phyloP scores from a whole-genome alignment of 2,329 filamentous ascomycete genomes.

The Chalaropsis thielavioides region DNA sequence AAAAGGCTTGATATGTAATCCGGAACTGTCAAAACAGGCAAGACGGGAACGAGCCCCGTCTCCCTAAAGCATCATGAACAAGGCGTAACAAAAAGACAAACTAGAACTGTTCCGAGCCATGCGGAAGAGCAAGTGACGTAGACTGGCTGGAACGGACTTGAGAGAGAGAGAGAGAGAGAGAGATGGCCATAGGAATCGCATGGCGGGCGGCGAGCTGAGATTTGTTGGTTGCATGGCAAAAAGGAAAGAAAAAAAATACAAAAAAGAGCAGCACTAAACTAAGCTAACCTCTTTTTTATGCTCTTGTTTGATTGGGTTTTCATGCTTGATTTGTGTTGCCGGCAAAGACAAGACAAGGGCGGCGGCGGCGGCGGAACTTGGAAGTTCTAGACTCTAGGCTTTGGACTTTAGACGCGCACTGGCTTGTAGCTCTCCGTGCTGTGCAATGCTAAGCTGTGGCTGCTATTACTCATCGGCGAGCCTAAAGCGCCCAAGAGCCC shows the following conservation, averaged over 20 bases:
- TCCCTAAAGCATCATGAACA: neutral
- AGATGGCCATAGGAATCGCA: no score
- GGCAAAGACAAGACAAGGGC: no score
- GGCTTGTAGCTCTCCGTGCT: no score
- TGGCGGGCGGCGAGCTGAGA: no score
- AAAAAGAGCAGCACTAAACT: no score
- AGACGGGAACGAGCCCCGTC: neutral
- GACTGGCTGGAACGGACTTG: neutral
- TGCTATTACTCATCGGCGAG: neutral
- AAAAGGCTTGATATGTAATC: neutral
- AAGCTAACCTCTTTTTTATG: neutral
- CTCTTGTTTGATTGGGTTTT: neutral
- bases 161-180: no score
- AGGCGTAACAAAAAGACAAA: neutral
- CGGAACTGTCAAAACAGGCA: neutral
- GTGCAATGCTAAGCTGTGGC: no score
- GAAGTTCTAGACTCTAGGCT: neutral
- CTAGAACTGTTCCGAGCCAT: neutral
- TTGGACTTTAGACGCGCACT: neutral
- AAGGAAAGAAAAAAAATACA: no score
- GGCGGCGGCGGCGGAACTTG: no score
- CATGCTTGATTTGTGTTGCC: no score
- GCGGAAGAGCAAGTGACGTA: neutral
- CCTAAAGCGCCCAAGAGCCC: neutral
- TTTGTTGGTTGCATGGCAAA: no score